These are phyloP conservation scores for Rutstroemia sp. DNA, from an alignment of 2,329 filamentous ascomycete genomes.

Conservation along the genomic window DNA sequence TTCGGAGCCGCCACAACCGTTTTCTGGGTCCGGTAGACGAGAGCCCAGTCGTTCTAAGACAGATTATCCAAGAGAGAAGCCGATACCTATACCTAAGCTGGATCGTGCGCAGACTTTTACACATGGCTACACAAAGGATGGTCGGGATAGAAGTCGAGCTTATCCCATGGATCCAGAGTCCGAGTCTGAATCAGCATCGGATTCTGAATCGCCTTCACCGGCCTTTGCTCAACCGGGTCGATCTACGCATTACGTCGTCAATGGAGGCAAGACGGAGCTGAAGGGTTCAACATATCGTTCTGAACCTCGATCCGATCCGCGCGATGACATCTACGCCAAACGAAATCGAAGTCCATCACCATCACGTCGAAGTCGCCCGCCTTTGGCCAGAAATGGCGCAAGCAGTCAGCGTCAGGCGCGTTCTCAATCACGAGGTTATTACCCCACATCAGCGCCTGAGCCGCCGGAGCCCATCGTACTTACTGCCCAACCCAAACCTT, in stretches of 20 bases:
- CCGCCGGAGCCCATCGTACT: slow-evolving; percentile 15
- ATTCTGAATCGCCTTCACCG: slow-evolving; percentile 4
- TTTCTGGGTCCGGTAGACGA: slow-evolving; percentile 14
- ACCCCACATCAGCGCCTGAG: slow-evolving; percentile 11
- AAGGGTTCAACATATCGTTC: slow-evolving; percentile 12
- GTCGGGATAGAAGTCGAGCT: slow-evolving; percentile 18
- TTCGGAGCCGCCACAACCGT: slow-evolving; percentile 22
- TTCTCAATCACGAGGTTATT: slow-evolving; percentile 14
- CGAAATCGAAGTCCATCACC: slow-evolving; percentile 23
- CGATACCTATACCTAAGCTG: slow-evolving; percentile 17
- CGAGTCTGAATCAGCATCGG: slow-evolving; percentile 4
- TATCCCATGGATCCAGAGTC: not conserved
- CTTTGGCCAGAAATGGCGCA: slow-evolving; percentile 9
- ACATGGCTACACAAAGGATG: slow-evolving; percentile 11
- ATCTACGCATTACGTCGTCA: slow-evolving; percentile 8
- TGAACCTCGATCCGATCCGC: slow-evolving; percentile 2
- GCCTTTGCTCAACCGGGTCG: slow-evolving; percentile 3
- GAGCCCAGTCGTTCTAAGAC: slow-evolving; percentile 27
- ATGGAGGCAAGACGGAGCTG: slow-evolving; percentile 18
- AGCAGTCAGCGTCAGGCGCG: slow-evolving; percentile 9
- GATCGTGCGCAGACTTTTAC: slow-evolving; percentile 25
- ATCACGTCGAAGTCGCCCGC: slow-evolving; percentile 13
- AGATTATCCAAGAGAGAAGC: slow-evolving; percentile 21
- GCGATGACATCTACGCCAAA: slow-evolving; percentile 12
- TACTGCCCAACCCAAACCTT: slow-evolving; percentile 12